These are phyloP conservation scores for Pleurozium schreberi DNA, from an alignment of 225 moss, liverwort and hornwort genomes.

Conservation along the genomic window DNA sequence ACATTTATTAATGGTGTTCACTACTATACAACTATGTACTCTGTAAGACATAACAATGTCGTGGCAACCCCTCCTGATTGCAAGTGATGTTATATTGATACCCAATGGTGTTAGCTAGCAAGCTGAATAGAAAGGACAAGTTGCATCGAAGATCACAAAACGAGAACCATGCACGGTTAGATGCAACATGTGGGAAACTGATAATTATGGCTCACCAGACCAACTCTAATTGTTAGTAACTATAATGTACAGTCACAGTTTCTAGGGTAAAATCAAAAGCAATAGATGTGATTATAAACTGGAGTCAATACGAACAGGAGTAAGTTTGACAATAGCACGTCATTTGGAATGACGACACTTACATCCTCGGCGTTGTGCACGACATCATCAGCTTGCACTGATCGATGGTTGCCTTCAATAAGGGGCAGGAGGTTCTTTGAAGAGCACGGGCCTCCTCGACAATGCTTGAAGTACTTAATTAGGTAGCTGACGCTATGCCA, in stretches of 20 bases:
- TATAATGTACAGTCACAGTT: constrained; percentile 22
- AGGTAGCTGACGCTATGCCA: background rate
- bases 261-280: background rate
- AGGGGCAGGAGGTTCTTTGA: background rate
- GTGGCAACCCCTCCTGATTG: background rate
- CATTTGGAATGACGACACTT: background rate
- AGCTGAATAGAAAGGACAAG: constrained; percentile 10
- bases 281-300: background rate
- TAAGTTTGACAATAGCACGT: background rate
- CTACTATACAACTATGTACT: constrained; percentile 26
- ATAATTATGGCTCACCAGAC: background rate
- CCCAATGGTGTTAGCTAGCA: constrained; percentile 8
- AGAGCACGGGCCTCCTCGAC: background rate
- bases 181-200: constrained; percentile 4
- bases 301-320: background rate
- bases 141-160: background rate
- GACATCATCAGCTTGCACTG: constrained; percentile 20
- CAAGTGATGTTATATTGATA: background rate
- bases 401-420: background rate
- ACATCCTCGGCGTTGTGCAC: background rate
- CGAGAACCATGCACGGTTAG: background rate
- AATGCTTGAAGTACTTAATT: background rate
- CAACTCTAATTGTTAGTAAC: constrained; percentile 12
- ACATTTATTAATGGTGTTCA: constrained; percentile 23
- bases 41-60: background rate